Conservation (phyloP, 1,139 yeast species). For the Saccharomyces uvarum region DNA sequence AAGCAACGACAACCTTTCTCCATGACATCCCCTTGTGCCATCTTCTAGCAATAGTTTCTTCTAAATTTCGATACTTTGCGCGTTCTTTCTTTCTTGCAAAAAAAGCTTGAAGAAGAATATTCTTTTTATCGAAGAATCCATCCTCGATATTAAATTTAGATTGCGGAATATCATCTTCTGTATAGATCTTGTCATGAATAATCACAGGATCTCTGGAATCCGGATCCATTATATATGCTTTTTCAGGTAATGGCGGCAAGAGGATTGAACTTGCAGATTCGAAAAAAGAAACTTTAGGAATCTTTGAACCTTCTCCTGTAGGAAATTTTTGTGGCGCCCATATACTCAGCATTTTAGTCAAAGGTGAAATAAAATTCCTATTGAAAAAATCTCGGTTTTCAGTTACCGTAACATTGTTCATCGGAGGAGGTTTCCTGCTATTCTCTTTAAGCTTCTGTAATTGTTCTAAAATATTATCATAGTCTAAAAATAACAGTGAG, state of each 20-base stretch:
- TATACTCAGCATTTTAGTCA: conserved; percentile 26
- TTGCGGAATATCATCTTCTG: conserved; percentile 56
- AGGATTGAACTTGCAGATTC: conserved; percentile 75
- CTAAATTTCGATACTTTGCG: conserved; percentile 30
- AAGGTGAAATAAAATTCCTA: conserved; percentile 24
- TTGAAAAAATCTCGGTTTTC: conserved; percentile 20
- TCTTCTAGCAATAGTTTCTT: conserved; percentile 46
- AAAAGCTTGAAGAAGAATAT: conserved; percentile 22
- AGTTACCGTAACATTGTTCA: conserved; percentile 16
- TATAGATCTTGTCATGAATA: conserved; percentile 75
- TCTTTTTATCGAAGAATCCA: conserved; percentile 14
- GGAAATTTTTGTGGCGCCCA: conserved; percentile 29
- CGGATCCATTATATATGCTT: conserved; percentile 61
- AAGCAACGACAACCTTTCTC: conserved; percentile 82
- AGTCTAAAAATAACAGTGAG: conserved; percentile 66
- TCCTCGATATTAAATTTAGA: conserved; percentile 11
- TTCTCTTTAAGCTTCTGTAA: conserved; percentile 23
- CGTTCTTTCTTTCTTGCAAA: not conserved
- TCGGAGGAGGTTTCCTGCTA: conserved; percentile 36
- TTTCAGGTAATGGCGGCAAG: conserved; percentile 80
- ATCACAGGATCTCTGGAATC: conserved; percentile 43
- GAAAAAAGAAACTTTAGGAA: conserved; percentile 71
- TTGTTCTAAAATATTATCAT: conserved; percentile 38
- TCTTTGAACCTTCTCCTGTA: conserved; percentile 16
- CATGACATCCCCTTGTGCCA: conserved; percentile 80